A percentile compares a stretch with the other conserved stretches of the same genome.
These are phyloP conservation scores for Boechera divaricarpa DNA, from an alignment of 345 rosid species.

Conservation along the genomic window DNA sequence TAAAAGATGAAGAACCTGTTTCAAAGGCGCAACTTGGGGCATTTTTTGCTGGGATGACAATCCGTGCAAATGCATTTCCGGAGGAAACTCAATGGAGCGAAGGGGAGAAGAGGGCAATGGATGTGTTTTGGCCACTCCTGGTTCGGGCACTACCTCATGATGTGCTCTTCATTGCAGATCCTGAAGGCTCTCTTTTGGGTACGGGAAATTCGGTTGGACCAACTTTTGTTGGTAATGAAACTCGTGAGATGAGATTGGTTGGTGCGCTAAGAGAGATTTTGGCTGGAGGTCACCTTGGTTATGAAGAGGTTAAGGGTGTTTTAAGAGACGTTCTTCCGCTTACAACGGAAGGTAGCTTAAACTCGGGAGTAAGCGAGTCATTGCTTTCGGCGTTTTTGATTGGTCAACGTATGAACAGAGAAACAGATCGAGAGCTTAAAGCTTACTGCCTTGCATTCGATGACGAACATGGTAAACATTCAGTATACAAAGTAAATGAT, in stretches of 20 bases:
- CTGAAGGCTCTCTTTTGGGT: conserved; percentile 90
- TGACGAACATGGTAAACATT: conserved; percentile 78
- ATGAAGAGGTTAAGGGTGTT: conserved; percentile 92
- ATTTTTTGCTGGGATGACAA: conserved; percentile 93
- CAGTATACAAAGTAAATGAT: neutral
- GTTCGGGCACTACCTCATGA: conserved; percentile 76
- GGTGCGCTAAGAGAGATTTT: conserved; percentile 93
- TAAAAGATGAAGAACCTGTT: conserved; percentile 74
- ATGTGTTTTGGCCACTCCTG: conserved; percentile 77
- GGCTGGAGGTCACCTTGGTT: conserved; percentile 97
- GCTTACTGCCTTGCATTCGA: conserved; percentile 97
- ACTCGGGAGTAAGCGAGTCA: conserved; percentile 77
- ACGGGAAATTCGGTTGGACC: conserved; percentile 77
- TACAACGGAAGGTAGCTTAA: conserved; percentile 49
- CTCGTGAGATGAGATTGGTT: conserved; percentile 88
- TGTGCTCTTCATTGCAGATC: conserved; percentile 92
- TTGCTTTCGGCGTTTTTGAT: conserved; percentile 94
- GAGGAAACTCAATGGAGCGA: conserved; percentile 97
- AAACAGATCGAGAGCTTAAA: conserved; percentile 92
- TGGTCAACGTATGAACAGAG: conserved; percentile 98
- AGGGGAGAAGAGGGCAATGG: conserved; percentile 81
- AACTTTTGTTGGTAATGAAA: conserved; percentile 68
- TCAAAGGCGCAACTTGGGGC: conserved; percentile 95
- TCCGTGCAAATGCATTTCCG: conserved; percentile 88
- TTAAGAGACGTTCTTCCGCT: conserved; percentile 86